These are phyloP conservation scores for Odontarrhena argentea DNA, from an alignment of 345 rosid species.

Conservation along the genomic window DNA sequence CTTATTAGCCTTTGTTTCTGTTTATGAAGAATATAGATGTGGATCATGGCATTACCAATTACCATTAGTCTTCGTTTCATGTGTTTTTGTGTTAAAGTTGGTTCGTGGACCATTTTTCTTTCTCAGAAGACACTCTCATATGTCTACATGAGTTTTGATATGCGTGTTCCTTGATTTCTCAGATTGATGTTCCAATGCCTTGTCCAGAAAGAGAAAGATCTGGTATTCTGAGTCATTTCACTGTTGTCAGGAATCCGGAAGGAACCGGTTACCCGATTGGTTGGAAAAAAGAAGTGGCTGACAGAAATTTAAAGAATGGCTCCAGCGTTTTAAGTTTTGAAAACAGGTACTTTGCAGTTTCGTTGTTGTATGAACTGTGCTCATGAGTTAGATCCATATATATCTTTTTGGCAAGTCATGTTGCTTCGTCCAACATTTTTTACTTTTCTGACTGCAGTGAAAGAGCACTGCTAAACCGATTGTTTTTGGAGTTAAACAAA, in stretches of 20 bases:
- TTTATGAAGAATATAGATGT: slow-evolving; percentile 21
- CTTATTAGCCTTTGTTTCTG: slow-evolving; percentile 34
- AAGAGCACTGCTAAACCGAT: slow-evolving; percentile 84
- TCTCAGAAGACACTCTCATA: slow-evolving; percentile 25
- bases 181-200: slow-evolving; percentile 96
- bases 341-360: slow-evolving; percentile 61
- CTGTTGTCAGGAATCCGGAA: slow-evolving; percentile 87
- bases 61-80: slow-evolving; percentile 10
- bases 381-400: slow-evolving; percentile 11
- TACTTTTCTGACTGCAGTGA: slow-evolving; percentile 61
- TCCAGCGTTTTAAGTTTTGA: slow-evolving; percentile 72
- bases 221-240: slow-evolving; percentile 81
- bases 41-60: slow-evolving; percentile 14
- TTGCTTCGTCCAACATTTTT: slow-evolving; percentile 23
- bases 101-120: slow-evolving; percentile 10
- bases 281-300: slow-evolving; percentile 80
- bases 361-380: neutral
- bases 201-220: slow-evolving; percentile 82
- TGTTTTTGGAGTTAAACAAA: slow-evolving; percentile 83
- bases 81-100: slow-evolving; percentile 3
- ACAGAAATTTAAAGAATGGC: slow-evolving; percentile 78
- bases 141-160: slow-evolving; percentile 14
- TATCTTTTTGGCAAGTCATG: slow-evolving; percentile 20
- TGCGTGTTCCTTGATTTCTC: slow-evolving; percentile 42
- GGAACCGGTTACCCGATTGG: slow-evolving; percentile 96